A percentile compares a stretch with the other conserved stretches of the same genome.
Evolutionary conservation across 805 yeast species (phyloP).

Genomic region (Cyberlindnera maritima): DNA sequence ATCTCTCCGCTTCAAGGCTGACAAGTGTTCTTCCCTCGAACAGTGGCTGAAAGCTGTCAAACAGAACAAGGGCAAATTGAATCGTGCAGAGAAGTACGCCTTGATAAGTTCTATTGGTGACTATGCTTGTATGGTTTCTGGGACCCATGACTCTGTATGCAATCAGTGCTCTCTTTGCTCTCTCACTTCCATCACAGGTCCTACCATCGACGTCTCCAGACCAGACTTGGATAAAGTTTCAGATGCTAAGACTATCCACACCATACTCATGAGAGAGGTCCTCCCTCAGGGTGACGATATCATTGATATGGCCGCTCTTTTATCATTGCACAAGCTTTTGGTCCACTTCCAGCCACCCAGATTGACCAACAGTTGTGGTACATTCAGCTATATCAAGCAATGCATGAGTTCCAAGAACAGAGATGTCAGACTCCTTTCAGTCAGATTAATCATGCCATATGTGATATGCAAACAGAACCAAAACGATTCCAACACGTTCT

Average conservation of each 20-base stretch:
- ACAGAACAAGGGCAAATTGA: neutral
- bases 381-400: slow-evolving; percentile 33
- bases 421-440: slow-evolving; percentile 52
- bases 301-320: slow-evolving; percentile 42
- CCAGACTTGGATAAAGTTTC: slow-evolving; percentile 20
- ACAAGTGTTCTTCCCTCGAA: neutral
- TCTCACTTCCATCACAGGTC: slow-evolving; percentile 8
- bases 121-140: slow-evolving; percentile 35
- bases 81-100: slow-evolving; percentile 11
- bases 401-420: slow-evolving; percentile 45
- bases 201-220: slow-evolving; percentile 30
- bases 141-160: slow-evolving; percentile 24
- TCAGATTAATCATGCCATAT: slow-evolving; percentile 53
- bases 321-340: slow-evolving; percentile 47
- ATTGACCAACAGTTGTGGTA: slow-evolving; percentile 16
- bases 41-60: slow-evolving; percentile 10
- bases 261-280: slow-evolving; percentile 1
- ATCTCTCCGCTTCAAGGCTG: neutral
- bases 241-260: slow-evolving; percentile 1
- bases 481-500: slow-evolving; percentile 42
- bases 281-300: slow-evolving; percentile 20
- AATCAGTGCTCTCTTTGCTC: neutral
- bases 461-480: slow-evolving; percentile 38
- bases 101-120: slow-evolving; percentile 39
- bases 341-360: slow-evolving; percentile 51